A percentile compares a stretch with the other conserved stretches of the same genome.
Conservation (phyloP, 768 basidiomycete genomes). For the Podaxis sp. region DNA sequence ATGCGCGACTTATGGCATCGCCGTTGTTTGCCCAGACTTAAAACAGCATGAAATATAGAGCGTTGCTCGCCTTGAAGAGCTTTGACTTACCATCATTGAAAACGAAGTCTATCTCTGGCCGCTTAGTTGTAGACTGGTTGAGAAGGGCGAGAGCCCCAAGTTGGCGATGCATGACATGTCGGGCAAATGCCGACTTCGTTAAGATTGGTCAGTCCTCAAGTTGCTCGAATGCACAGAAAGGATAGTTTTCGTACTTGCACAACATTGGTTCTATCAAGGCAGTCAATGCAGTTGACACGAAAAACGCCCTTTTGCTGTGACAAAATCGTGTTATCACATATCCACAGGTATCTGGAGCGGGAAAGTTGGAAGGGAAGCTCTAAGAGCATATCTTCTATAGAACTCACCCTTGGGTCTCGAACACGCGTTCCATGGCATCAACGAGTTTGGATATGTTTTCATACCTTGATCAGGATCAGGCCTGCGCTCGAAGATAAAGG, state of each 20-base stretch:
- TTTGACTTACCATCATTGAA: slow-evolving; percentile 71
- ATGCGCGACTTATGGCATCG: slow-evolving; percentile 88
- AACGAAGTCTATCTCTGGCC: slow-evolving; percentile 63
- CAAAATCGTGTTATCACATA: slow-evolving; percentile 65
- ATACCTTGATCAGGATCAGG: slow-evolving; percentile 50
- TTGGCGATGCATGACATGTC: slow-evolving; percentile 76
- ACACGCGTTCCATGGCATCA: slow-evolving; percentile 64
- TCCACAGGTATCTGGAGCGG: slow-evolving; percentile 72
- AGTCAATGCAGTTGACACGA: slow-evolving; percentile 94
- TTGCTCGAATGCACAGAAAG: background rate
- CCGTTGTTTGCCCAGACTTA: slow-evolving; percentile 98
- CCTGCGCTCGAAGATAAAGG: background rate
- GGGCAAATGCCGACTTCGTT: slow-evolving; percentile 83
- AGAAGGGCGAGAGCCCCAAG: slow-evolving; percentile 71
- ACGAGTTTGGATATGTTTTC: slow-evolving; percentile 88
- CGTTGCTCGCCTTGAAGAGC: background rate
- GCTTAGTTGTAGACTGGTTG: slow-evolving; percentile 49
- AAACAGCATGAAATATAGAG: background rate
- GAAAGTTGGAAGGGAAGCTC: slow-evolving; percentile 9
- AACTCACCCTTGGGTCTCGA: slow-evolving; percentile 77
- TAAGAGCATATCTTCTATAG: slow-evolving; percentile 8
- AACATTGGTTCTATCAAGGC: slow-evolving; percentile 93
- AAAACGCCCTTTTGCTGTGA: slow-evolving; percentile 86
- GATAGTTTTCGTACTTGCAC: slow-evolving; percentile 59
- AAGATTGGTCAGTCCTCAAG: slow-evolving; percentile 2